Conservation (phyloP, 257 asterid species). For the Solanum chiquidenum region DNA sequence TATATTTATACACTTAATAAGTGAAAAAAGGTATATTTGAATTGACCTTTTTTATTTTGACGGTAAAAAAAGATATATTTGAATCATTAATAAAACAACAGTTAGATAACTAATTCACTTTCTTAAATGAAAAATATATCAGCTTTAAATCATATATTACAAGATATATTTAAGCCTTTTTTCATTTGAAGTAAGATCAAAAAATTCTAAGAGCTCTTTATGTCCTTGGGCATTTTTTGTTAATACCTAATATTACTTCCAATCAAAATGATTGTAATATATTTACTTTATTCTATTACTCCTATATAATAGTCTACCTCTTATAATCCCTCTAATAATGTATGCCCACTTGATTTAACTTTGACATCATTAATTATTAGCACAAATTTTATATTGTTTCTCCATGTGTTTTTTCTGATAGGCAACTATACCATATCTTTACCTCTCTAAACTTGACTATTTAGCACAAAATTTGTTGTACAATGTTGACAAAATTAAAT, state of each 20-base stretch:
- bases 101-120: too few species aligned
- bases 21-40: background rate
- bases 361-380: background rate
- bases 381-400: background rate
- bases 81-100: too few species aligned
- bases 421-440: background rate
- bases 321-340: background rate
- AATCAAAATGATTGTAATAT: background rate
- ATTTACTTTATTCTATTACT: too few species aligned
- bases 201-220: background rate
- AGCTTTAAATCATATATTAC: background rate
- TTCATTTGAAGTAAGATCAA: background rate
- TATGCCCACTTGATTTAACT: background rate
- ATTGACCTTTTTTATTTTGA: too few species aligned
- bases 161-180: too few species aligned
- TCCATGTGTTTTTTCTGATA: background rate
- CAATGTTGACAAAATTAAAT: background rate
- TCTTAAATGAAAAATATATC: too few species aligned
- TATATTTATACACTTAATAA: too few species aligned
- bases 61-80: too few species aligned
- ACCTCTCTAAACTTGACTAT: background rate
- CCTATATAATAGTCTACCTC: too few species aligned
- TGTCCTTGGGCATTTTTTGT: background rate
- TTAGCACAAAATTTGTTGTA: background rate
- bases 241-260: background rate